Base-by-base conservation (phyloP, 2,329 filamentous ascomycete genomes). In the Colletotrichum noveboracense region DNA sequence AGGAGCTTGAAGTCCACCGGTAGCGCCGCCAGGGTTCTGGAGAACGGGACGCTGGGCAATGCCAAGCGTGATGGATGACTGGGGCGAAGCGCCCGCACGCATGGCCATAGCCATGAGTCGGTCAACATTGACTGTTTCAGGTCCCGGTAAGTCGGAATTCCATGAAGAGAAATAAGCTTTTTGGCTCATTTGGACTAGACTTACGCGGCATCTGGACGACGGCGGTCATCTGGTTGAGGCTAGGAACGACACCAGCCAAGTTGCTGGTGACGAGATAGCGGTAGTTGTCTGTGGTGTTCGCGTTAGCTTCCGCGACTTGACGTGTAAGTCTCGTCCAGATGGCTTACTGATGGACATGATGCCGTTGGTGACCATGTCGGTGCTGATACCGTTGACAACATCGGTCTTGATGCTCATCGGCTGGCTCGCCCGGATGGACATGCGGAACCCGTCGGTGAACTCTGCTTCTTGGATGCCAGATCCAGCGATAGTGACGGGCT, bases 401-500 rank as follows among this genome's bases (percentile, higher is more conserved):
- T 79, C 75, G 9, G 76, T 77, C 48, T 73, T 73, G 52, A 79
- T 66, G 58, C 71, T 77, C 77, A 79, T 78, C 12, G 78, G 78
- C 74, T 79, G 78, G 52, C 78, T 79, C 18, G 78, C 78, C 13
- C 74, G 58, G 71, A 79, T 76, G 38, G 78, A 79, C 77, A 79
- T 78, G 64, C 78, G 76, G 68, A 79, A 78, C 13, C 78, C 78
- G 62, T 79, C 78, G 38, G 75, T 73, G 38, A 77, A 79, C 55
- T 79, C 78, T 18, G 78, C 77, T 55, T 79, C 78, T 58, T 79
- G 78, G 65, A 79, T 78, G 32, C 78, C 78, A 14, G 78, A 79
- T 34, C 78, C 78, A 32, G 55, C 34, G 24, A 79, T 78, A 13
- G 38, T 74, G 61, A 79, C 69, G 16, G 77, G 62, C 66, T 78